Evolutionary conservation across 768 basidiomycete genomes (phyloP).

Genomic region (Leccinellum luteum): DNA sequence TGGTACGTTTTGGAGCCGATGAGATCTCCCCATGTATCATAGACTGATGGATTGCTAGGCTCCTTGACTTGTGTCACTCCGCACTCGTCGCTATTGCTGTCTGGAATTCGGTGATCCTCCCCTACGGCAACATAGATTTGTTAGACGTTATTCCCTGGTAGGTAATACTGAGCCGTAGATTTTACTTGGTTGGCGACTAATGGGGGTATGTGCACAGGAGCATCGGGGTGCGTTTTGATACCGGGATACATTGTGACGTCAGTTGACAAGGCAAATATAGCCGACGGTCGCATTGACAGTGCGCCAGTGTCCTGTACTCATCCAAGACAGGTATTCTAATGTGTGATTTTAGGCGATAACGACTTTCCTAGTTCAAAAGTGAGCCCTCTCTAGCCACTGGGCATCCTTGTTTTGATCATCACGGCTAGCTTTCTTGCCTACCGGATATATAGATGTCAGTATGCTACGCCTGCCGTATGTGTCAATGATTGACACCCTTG

Average conservation of each 20-base stretch:
- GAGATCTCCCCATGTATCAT: neutral
- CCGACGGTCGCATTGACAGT: conserved; percentile 23
- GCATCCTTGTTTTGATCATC: neutral
- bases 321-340: neutral
- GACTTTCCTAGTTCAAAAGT: conserved; percentile 26
- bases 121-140: conserved; percentile 16
- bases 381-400: neutral
- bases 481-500: neutral
- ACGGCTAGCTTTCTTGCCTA: conserved; percentile 23
- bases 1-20: conserved; percentile 10
- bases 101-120: conserved; percentile 22
- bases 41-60: conserved; percentile 7
- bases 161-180: neutral
- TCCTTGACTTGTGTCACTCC: conserved; percentile 27
- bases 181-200: neutral
- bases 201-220: conserved; percentile 14
- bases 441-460: conserved; percentile 25
- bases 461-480: neutral
- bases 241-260: neutral
- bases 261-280: conserved; percentile 7
- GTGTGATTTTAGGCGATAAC: conserved; percentile 15
- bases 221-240: conserved; percentile 17
- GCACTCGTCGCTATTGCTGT: conserved; percentile 18
- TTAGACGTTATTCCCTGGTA: conserved; percentile 23
- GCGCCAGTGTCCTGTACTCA: neutral